Evolutionary conservation across 768 basidiomycete genomes (phyloP).

Genomic region (Mycena pura): DNA sequence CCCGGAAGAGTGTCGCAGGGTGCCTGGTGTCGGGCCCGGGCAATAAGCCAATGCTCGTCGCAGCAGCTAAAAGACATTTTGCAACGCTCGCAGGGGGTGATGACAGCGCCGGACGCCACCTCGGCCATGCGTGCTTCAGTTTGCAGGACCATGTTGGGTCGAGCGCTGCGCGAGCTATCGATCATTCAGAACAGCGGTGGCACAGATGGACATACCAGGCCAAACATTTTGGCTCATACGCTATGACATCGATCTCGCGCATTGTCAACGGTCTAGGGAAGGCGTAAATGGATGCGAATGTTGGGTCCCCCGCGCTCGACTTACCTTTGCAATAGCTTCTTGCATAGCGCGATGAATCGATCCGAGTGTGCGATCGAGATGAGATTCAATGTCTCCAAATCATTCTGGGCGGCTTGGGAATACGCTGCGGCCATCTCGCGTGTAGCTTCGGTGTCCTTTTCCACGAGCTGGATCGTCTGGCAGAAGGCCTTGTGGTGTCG

Average conservation of each 20-base stretch:
- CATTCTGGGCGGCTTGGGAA: slow-evolving; percentile 1
- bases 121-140: not conserved
- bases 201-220: slow-evolving; percentile 4
- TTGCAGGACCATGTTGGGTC: slow-evolving; percentile 1
- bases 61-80: slow-evolving; percentile 12
- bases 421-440: not conserved
- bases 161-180: not conserved
- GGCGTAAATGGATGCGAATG: not conserved
- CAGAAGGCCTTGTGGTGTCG: slow-evolving; percentile 9
- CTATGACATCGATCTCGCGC: not conserved
- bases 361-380: not conserved
- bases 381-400: not conserved
- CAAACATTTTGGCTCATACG: slow-evolving; percentile 10
- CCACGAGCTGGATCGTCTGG: not conserved
- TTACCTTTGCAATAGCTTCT: not conserved
- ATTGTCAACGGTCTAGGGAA: not conserved
- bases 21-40: not conserved
- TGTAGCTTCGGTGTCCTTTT: not conserved
- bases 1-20: slow-evolving; percentile 5
- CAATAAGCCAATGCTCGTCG: slow-evolving; percentile 10
- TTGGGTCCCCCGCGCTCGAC: not conserved
- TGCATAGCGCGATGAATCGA: slow-evolving; percentile 5
- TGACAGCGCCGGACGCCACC: not conserved
- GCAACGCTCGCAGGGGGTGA: slow-evolving; percentile 7
- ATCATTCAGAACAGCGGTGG: not conserved